Base-by-base conservation (phyloP, 148 eudicot species). In the Dysphania ambrosioides region DNA sequence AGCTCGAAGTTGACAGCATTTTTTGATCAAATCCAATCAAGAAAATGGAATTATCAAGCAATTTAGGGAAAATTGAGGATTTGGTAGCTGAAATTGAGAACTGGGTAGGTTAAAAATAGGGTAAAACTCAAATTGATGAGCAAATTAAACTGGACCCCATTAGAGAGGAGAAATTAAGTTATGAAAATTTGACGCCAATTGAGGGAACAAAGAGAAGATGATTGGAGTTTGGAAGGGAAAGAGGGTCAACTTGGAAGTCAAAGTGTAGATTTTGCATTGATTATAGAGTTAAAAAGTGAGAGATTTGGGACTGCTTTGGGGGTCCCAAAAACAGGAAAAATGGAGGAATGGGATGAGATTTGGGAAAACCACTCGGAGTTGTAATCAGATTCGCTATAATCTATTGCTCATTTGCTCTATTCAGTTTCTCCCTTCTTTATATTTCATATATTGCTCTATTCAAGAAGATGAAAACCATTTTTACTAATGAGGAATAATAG, bases 1-100 rank as follows among this genome's bases (percentile, higher is more conserved):
- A 78, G 73, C 80, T 73, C 76, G 81, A 72, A 40, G 79, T 70
- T 66, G 83, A 79, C 64, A 66, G 75, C 89, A 88, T 88, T 68
- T n/a, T 55, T 36, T 40, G 75, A 19, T 36, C 13, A 30, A 35
- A 68, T 4, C 9, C 13, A 73, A 41, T 57, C 3, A 30, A 66
- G 4, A 15, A 36, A 44, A 6, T 62, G 51, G 44, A 40, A 36
- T 36, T 79, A 36, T 71, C 1, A 29, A 51, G 24, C 31, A 71
- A 49, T 7, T 60, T 35, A 19, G 34, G 18, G 10, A 30, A 38
- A 34, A 13, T 10, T 44, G 19, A 40, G 21, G 38, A 35, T 38
- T 15, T 75, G 66, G 78, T 16, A 67, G 78, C 36, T 65, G 12
- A 41, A 67, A 24, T 40, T 57, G 30, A 44, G 72, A 51, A 66